These are phyloP conservation scores for Zychaea mexicana DNA, from an alignment of 371 early-diverging fungal genomes.

Conservation along the genomic window DNA sequence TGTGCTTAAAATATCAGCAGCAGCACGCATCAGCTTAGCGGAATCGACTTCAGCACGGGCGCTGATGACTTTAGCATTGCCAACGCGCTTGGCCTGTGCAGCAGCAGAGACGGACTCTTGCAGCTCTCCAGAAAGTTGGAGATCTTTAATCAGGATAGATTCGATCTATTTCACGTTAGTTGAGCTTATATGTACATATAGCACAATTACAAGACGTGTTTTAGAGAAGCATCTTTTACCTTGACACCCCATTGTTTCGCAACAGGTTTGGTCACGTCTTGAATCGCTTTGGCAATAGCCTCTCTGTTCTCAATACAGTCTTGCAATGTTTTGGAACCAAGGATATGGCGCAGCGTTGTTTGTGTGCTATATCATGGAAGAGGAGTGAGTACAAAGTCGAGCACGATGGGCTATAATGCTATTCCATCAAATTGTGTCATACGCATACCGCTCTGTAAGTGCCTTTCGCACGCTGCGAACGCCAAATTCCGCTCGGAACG, in stretches of 20 bases:
- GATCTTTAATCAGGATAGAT: constrained; percentile 86
- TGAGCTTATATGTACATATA: constrained; percentile 2
- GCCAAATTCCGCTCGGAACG: constrained; percentile 77
- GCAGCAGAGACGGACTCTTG: constrained; percentile 87
- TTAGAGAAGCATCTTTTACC: constrained; percentile 35
- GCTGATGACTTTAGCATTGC: constrained; percentile 88
- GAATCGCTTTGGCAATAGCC: constrained; percentile 80
- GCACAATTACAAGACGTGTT: background rate
- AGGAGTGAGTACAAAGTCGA: too few species aligned
- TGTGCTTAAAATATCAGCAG: constrained; percentile 72
- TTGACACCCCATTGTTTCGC: constrained; percentile 82
- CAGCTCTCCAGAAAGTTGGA: constrained; percentile 74
- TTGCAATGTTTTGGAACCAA: constrained; percentile 66
- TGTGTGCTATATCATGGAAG: constrained; percentile 49
- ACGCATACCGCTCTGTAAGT: constrained; percentile 67
- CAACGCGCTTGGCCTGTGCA: constrained; percentile 89
- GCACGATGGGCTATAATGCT: too few species aligned
- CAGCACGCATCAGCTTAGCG: constrained; percentile 93
- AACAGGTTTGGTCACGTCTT: constrained; percentile 68
- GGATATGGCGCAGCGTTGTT: constrained; percentile 72
- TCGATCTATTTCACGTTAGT: constrained; percentile 50
- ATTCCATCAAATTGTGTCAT: background rate
- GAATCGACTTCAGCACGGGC: constrained; percentile 92
- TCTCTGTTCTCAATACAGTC: constrained; percentile 90
- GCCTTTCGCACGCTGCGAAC: constrained; percentile 77